Percentiles rank a stretch among this genome's conserved stretches.
Evolutionary conservation across 202 grass and related monocot genomes (phyloP).

Genomic region (Eragrostis tef): DNA sequence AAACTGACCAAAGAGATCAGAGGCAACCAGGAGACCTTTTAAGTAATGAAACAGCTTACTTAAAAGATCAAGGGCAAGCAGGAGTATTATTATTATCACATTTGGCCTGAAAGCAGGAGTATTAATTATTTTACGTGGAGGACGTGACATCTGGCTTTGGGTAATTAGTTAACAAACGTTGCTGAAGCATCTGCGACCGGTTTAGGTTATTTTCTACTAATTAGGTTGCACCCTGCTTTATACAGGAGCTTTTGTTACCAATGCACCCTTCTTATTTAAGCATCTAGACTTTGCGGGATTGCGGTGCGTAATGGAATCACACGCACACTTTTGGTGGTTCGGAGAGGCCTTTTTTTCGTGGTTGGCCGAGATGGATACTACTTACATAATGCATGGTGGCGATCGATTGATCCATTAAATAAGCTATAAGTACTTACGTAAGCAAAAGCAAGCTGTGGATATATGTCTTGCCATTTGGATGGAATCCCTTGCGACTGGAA

Average conservation of each 20-base stretch:
- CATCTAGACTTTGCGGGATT: neutral
- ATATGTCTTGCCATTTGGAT: neutral
- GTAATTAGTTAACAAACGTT: neutral
- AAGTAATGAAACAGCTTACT: too few species aligned
- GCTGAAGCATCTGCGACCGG: too few species aligned
- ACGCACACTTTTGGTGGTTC: conserved; percentile 23
- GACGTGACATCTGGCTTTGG: neutral
- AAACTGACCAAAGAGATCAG: conserved; percentile 8
- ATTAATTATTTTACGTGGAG: neutral
- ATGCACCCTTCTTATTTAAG: neutral
- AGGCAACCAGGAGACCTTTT: too few species aligned
- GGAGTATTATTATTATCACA: too few species aligned
- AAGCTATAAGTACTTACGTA: neutral
- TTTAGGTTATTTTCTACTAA: too few species aligned
- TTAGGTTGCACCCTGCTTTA: neutral
- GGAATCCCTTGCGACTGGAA: conserved; percentile 9
- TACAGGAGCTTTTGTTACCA: neutral
- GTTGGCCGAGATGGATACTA: neutral
- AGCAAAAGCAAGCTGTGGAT: neutral
- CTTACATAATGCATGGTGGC: neutral
- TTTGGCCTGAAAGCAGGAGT: too few species aligned
- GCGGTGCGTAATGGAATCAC: conserved; percentile 38
- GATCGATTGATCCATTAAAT: neutral
- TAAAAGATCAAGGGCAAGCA: too few species aligned
- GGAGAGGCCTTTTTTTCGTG: neutral